phyloP scores from a whole-genome alignment of 306 rosid genomes.

The Acacia crassicarpa region DNA sequence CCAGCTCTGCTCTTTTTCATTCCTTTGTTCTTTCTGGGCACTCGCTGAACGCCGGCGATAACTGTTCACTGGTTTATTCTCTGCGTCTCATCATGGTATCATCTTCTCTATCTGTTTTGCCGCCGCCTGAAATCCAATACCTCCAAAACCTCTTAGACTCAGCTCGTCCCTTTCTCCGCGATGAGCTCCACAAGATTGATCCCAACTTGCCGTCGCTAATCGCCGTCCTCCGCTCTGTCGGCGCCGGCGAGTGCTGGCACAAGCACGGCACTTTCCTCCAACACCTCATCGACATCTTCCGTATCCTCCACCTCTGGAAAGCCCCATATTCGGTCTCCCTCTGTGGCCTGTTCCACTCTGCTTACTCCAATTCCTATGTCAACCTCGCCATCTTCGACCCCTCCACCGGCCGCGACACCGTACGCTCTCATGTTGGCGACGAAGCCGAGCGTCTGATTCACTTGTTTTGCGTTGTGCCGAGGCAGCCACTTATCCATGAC shows the following conservation, averaged over 20 bases:
- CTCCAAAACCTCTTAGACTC: conserved; percentile 48
- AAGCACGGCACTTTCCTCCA: conserved; percentile 89
- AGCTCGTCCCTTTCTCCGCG: conserved; percentile 80
- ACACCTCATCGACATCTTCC: conserved; percentile 65
- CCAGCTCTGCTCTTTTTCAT: too few relatives aligned
- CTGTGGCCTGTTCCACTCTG: conserved; percentile 91
- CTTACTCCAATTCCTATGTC: conserved; percentile 89
- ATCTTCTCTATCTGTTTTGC: not conserved
- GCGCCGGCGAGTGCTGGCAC: conserved; percentile 98
- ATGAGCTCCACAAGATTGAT: conserved; percentile 60
- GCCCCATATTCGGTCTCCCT: conserved; percentile 56
- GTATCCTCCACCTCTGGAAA: conserved; percentile 78
- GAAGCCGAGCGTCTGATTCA: conserved; percentile 71
- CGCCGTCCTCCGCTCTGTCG: conserved; percentile 58
- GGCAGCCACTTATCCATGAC: conserved; percentile 79
- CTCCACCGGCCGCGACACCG: conserved; percentile 71
- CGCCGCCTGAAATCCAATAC: not conserved
- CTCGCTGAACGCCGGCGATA: too few relatives aligned
- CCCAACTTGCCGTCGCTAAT: conserved; percentile 51
- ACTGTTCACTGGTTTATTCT: too few relatives aligned
- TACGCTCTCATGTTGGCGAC: conserved; percentile 57
- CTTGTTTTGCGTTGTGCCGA: conserved; percentile 73
- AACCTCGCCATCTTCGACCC: conserved; percentile 90
- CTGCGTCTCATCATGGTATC: not conserved
- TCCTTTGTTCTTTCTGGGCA: too few relatives aligned